phyloP scores from a whole-genome alignment of 768 basidiomycete species.

The Suillus decipiens region DNA sequence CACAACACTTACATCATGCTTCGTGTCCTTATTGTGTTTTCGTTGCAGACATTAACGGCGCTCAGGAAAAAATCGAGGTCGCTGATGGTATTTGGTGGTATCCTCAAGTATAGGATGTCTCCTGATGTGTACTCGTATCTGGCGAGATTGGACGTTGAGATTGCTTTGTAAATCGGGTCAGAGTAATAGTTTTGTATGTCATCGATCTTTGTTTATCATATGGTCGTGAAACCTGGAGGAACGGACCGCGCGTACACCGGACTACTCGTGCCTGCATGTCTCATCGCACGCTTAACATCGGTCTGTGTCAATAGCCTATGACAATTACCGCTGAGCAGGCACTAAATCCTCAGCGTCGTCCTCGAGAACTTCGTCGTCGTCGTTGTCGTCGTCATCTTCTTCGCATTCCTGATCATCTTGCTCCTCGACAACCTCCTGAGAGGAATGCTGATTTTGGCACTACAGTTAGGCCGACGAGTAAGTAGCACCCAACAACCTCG shows the following conservation, averaged over 20 bases:
- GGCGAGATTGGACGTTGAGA: slow-evolving; percentile 83
- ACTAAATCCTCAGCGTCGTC: slow-evolving; percentile 28
- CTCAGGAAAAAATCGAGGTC: slow-evolving; percentile 82
- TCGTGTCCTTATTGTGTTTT: slow-evolving; percentile 20
- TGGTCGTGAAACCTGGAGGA: not conserved
- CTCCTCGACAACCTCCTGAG: slow-evolving; percentile 19
- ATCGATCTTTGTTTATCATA: not conserved
- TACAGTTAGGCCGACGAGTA: slow-evolving; percentile 18
- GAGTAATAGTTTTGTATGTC: not conserved
- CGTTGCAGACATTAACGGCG: slow-evolving; percentile 56
- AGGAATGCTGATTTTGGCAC: slow-evolving; percentile 35
- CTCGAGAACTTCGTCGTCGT: slow-evolving; percentile 29
- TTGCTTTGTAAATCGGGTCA: slow-evolving; percentile 55
- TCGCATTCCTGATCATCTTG: slow-evolving; percentile 32
- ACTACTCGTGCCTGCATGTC: not conserved
- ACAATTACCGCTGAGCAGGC: slow-evolving; percentile 30
- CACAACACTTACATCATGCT: slow-evolving; percentile 15
- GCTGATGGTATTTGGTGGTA: slow-evolving; percentile 86
- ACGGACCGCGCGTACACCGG: not conserved
- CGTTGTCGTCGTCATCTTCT: slow-evolving; percentile 27
- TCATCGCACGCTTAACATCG: not conserved
- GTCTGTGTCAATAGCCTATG: not conserved
- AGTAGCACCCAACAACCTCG: not conserved
- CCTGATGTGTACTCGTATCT: slow-evolving; percentile 89
- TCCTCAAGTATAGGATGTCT: slow-evolving; percentile 87